Conservation (phyloP, 352 stramenopile species). For the Phytopythium sindhum region DNA sequence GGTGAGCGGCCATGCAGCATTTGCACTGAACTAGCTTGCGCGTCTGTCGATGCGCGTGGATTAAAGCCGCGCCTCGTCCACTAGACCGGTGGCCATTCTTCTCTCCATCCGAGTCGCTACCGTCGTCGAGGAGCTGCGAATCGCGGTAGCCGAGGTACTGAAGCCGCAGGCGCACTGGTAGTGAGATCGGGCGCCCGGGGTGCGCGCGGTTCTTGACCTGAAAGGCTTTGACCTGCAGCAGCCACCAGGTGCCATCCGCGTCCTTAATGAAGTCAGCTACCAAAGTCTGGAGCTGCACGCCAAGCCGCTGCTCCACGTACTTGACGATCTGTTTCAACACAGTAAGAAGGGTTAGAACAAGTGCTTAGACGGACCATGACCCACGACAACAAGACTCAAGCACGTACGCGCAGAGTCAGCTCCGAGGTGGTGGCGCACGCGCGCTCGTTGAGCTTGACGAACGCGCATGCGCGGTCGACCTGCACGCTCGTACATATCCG, state of each 20-base stretch:
- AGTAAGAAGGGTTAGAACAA: neutral
- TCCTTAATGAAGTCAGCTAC: conserved; percentile 78
- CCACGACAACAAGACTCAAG: neutral
- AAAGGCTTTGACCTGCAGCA: conserved; percentile 80
- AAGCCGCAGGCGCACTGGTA: conserved; percentile 37
- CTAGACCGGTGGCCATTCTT: conserved; percentile 9
- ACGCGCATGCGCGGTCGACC: conserved; percentile 63
- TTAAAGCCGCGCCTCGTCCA: conserved; percentile 13
- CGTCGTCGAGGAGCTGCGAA: conserved; percentile 59
- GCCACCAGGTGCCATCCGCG: conserved; percentile 60
- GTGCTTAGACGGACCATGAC: neutral
- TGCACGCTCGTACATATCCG: conserved; percentile 64
- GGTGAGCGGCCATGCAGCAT: conserved; percentile 70
- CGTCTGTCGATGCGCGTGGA: conserved; percentile 51
- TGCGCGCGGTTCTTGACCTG: conserved; percentile 39
- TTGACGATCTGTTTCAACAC: conserved; percentile 47
- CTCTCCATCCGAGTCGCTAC: conserved; percentile 48
- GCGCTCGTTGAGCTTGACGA: conserved; percentile 77
- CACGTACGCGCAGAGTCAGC: conserved; percentile 58
- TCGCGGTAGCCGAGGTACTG: conserved; percentile 66
- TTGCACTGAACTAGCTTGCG: conserved; percentile 78
- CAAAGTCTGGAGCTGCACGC: conserved; percentile 57
- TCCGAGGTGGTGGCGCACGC: conserved; percentile 62
- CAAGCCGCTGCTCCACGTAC: conserved; percentile 63
- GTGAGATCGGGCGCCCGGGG: conserved; percentile 30